A percentile compares a stretch with the other conserved stretches of the same genome.
phyloP scores from a whole-genome alignment of 202 grass and related monocot species.

The Zoysia matrella region DNA sequence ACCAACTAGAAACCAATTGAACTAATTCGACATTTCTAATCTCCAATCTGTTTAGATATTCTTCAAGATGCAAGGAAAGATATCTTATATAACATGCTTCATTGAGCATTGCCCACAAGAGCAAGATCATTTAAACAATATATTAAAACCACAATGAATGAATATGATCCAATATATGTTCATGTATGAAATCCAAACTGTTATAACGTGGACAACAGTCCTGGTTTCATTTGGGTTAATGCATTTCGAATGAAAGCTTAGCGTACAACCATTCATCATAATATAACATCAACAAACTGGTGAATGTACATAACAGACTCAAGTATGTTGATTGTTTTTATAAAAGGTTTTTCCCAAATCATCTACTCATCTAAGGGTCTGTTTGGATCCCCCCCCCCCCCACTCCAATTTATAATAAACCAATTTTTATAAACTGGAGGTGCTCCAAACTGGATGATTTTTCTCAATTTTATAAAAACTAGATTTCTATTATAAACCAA shows the following conservation, averaged over 20 bases:
- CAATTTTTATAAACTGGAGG: too few relatives aligned
- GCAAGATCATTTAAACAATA: neutral
- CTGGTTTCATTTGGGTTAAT: neutral
- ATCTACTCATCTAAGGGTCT: neutral
- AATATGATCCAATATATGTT: neutral
- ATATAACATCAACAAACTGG: neutral
- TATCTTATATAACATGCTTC: neutral
- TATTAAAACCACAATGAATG: neutral
- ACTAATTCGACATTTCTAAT: conserved; percentile 9
- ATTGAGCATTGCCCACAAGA: neutral
- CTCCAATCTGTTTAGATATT: neutral
- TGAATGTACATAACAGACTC: neutral
- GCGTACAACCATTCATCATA: neutral
- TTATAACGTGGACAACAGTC: neutral
- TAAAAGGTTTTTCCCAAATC: neutral
- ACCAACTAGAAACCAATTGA: neutral
- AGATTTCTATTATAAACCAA: too few relatives aligned
- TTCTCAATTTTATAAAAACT: too few relatives aligned
- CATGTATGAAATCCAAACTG: neutral
- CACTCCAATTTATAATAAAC: too few relatives aligned
- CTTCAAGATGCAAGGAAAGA: conserved; percentile 13
- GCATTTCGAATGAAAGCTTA: neutral
- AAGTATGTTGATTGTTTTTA: neutral
- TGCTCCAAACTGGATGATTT: too few relatives aligned
- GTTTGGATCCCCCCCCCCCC: too few relatives aligned